Conservation (phyloP, 805 yeast genomes). For the Kockiozyma suomiensis region DNA sequence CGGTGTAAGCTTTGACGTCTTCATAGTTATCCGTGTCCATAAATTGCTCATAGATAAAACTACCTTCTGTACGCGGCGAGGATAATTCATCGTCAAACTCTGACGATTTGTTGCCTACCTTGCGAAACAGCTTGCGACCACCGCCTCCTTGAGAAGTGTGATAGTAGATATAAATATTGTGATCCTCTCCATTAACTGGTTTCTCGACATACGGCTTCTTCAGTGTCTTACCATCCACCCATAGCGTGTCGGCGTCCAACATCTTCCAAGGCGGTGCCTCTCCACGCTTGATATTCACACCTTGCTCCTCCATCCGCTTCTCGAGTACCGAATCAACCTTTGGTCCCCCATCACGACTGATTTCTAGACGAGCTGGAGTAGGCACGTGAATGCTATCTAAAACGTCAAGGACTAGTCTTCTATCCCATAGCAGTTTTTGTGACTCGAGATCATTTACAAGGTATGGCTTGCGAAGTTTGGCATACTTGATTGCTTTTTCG, state of each 20-base stretch:
- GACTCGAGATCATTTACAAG: constrained; percentile 83
- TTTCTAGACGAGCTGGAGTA: constrained; percentile 84
- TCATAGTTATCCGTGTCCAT: constrained; percentile 98
- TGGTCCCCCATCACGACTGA: constrained; percentile 97
- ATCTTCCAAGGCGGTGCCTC: constrained; percentile 68
- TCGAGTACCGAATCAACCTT: constrained; percentile 68
- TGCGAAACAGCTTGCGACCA: constrained; percentile 89
- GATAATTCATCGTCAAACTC: constrained; percentile 85
- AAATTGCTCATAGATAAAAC: constrained; percentile 88
- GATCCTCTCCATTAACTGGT: constrained; percentile 99
- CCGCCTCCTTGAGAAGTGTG: constrained; percentile 93
- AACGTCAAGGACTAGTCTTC: constrained; percentile 80
- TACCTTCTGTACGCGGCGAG: constrained; percentile 83
- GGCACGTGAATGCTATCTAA: constrained; percentile 83
- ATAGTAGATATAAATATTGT: constrained; percentile 91
- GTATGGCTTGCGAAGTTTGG: constrained; percentile 84
- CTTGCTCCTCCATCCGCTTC: constrained; percentile 60
- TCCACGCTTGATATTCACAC: constrained; percentile 51
- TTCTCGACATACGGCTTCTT: constrained; percentile 95
- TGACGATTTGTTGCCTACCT: constrained; percentile 94
- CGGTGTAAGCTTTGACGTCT: constrained; percentile 98
- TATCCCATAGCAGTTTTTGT: constrained; percentile 97
- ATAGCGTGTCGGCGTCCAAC: constrained; percentile 81
- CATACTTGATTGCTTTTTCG: constrained; percentile 91
- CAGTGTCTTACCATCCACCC: constrained; percentile 67